Evolutionary conservation across 2,329 filamentous ascomycete genomes (phyloP).

Genomic region (Cladobotryum mycophilum): DNA sequence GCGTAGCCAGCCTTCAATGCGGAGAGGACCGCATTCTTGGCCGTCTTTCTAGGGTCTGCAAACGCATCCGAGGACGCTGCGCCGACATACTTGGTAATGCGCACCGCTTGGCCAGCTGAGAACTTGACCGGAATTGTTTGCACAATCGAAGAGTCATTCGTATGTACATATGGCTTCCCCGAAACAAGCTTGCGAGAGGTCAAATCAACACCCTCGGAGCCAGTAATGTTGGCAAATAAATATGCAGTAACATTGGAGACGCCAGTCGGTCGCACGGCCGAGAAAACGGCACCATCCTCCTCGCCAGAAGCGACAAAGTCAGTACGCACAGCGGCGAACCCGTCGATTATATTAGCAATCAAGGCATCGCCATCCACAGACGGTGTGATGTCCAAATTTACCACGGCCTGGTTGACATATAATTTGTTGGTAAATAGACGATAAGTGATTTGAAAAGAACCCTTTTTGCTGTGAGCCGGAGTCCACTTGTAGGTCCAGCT

Average conservation of each 20-base stretch:
- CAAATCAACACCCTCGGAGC: constrained; percentile 27
- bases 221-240: constrained; percentile 39
- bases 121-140: constrained; percentile 52
- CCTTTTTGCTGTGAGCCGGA: constrained; percentile 34
- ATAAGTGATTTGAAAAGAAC: constrained; percentile 54
- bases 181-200: constrained; percentile 37
- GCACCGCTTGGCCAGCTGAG: constrained; percentile 44
- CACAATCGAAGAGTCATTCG: constrained; percentile 58
- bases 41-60: constrained; percentile 46
- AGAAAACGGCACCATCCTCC: constrained; percentile 52
- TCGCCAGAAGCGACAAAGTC: constrained; percentile 50
- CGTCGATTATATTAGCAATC: constrained; percentile 62
- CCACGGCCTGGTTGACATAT: constrained; percentile 44
- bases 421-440: constrained; percentile 61
- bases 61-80: constrained; percentile 65
- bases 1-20: constrained; percentile 45
- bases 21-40: constrained; percentile 47
- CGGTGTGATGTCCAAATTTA: constrained; percentile 56
- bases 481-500: constrained; percentile 63
- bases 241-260: constrained; percentile 55
- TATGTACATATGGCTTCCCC: constrained; percentile 41
- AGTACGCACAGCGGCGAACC: constrained; percentile 59
- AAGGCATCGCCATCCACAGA: constrained; percentile 46
- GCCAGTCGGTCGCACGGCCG: constrained; percentile 57
- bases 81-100: constrained; percentile 61